Evolutionary conservation across 805 yeast species (phyloP), one percentile per base, ranked within the genome.

Genomic region (Grigorovia humatica): DNA sequence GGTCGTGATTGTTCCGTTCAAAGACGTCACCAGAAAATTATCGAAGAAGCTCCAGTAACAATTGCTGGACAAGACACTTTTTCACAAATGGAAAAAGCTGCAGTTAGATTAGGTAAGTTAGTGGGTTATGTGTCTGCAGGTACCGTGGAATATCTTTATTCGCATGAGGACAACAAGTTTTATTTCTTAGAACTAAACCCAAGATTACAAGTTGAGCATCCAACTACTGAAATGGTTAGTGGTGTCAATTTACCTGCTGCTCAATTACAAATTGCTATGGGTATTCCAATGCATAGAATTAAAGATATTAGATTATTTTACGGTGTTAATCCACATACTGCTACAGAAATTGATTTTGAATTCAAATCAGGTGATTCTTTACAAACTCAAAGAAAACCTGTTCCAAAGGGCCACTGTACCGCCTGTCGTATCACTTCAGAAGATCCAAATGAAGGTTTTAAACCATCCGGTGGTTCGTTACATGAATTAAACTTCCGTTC

Each of bases 1-100:
- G 99, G 99, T 60, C 85, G 99, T 77, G 99, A 93, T 72, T 93
- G 99, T 77, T 91, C 98, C 48, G 99, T 93, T 52, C 99, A 93
- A 76, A 88, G 99, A 80, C 87, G 99, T 75, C 99, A 93, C 70
- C 99, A 93, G 72, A 93, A 93, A 72, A 90, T 93, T 66, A 93
- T 93, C 62, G 99, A 93, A 75, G 99, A 93, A 74, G 99, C 99
- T 46, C 99, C 99, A 38, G 99, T 90, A 43, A 95, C 97, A 30
- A 79, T 93, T 62, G 99, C 98, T 45, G 83, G 81, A 56, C 81
- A 78, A 51, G 86, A 82, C 1, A 90, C 96, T 48, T 93, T 93
- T 74, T 74, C 80, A 53, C 77, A 81, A 57, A 93, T 93, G 99
- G 99, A 93, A 72, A 79, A 81, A 59, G 97, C 99, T 50, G 99